Evolutionary conservation across 2,329 filamentous ascomycete species (phyloP), one percentile per base, ranked within the genome.

Genomic region (Cercospora citrullina): DNA sequence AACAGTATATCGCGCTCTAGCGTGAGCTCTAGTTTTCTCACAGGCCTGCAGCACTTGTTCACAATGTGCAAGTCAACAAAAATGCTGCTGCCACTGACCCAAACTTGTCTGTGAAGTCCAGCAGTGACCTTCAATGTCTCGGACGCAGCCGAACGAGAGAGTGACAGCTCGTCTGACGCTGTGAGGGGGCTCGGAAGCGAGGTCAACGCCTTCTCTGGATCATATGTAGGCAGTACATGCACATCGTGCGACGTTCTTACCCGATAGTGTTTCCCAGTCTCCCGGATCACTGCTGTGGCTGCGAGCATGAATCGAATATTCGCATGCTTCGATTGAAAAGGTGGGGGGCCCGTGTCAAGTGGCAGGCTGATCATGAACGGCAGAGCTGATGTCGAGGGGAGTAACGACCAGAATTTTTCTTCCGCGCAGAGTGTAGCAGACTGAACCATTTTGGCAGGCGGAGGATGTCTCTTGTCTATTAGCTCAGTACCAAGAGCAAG

Each of bases 51-150:
- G 68, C 81, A 84, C 51, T 80, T 81, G 72, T 87, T 87, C 48
- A 78, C 77, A 42, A 86, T 78, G 65, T 85, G 83, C 3, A 86
- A 79, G 69, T 87, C 85, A 16, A 85, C 82, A 68, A 86, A 87
- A 36, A 87, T 82, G 70, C 79, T 84, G 23, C 83, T 84, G 16
- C 85, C 85, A 70, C 84, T 86, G 64, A 87, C 84, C 85, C 85
- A 87, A 30, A 86, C 85, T 74, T 87, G 85, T n/a, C 85, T 81
- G 73, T 87, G 85, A 8, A 87, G 73, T 6, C 84, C 84, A 30
- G 85, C 85, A 21, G 84, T 86, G 18, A 86, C 74, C 64, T 79
- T 80, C 26, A 86, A 75, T 9, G 79, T 80, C 67, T 86, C 84
- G 1, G 81, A 67, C 1, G 76, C 76, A 30, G 74, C 76, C 48